Conservation (phyloP, 805 yeast genomes). For the Wickerhamomyces alni region DNA sequence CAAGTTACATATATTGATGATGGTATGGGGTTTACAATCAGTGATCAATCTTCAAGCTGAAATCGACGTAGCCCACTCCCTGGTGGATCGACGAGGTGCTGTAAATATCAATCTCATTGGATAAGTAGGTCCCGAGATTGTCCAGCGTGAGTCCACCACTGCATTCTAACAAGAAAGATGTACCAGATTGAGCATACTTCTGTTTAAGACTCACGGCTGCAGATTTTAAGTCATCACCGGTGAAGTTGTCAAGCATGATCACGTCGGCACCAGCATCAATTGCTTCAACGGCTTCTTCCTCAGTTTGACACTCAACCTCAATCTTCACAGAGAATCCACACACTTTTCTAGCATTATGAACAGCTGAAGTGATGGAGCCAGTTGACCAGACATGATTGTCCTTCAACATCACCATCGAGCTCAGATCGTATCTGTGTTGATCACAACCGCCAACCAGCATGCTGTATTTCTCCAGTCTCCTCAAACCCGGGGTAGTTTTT, state of each 20-base stretch:
- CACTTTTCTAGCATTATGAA: conserved; percentile 64
- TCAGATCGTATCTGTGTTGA: conserved; percentile 84
- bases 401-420: conserved; percentile 93
- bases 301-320: conserved; percentile 87
- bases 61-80: conserved; percentile 80
- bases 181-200: conserved; percentile 39
- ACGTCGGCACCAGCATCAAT: conserved; percentile 94
- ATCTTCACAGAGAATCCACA: conserved; percentile 88
- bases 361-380: conserved; percentile 87
- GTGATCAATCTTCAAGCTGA: conserved; percentile 67
- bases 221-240: conserved; percentile 52
- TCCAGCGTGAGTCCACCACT: conserved; percentile 81
- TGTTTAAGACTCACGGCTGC: conserved; percentile 62
- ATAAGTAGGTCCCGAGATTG: conserved; percentile 59
- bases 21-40: conserved; percentile 1
- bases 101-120: conserved; percentile 81
- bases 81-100: conserved; percentile 90
- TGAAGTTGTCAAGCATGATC: conserved; percentile 88
- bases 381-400: conserved; percentile 92
- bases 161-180: conserved; percentile 72
- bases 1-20: neutral
- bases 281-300: conserved; percentile 86
- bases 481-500: conserved; percentile 94
- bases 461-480: conserved; percentile 84
- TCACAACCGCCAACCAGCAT: conserved; percentile 96